Evolutionary conservation across 345 rosid genomes (phyloP), one percentile per base, ranked within the genome.

Genomic region (Cardamine occulta): DNA sequence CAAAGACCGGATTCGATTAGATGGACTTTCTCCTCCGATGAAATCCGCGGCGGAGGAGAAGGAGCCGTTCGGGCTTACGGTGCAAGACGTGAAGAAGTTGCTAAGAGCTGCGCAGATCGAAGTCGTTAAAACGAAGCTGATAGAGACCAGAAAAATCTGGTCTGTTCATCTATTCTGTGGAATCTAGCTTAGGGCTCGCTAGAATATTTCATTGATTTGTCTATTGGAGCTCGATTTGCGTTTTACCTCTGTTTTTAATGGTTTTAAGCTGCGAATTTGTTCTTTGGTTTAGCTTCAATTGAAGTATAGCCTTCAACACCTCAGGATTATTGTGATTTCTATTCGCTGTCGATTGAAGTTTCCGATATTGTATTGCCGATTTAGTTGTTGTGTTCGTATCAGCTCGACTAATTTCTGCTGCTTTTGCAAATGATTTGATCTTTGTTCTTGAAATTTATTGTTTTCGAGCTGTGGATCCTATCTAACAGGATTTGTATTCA

Each of bases 101-200:
- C 48, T 96, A 32, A 84, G 71, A 81, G 93, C 80, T 67, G 89
- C 89, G 54, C 89, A 85, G 81, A 49, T 96, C 73, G 97, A 91
- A 73, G 76, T 73, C 53, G 86, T 91, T 49, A 93, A 87, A 75
- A 69, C 86, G 77, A 87, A 79, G 85, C 63, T 93, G 75, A 72
- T 85, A 69, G 85, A 78, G 75, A 83, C 80, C 3, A 87, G 80
- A 64, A 81, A 79, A 21, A 61, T 10, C 29, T 93, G 91, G 93
- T n/a, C n/a, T n/a, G n/a, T n/a, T n/a, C n/a, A n/a, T n/a, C n/a
- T n/a, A n/a, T n/a, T n/a, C n/a, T n/a, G n/a, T n/a, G n/a, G n/a
- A 0, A 60, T 35, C 9, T 49, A 6, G 26, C 34, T 59, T 60
- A 58, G 29, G 73, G 26, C 31, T 65, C 54, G 40, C 32, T 73